Conservation (phyloP, 768 basidiomycete species). For the Rickenella mellea region DNA sequence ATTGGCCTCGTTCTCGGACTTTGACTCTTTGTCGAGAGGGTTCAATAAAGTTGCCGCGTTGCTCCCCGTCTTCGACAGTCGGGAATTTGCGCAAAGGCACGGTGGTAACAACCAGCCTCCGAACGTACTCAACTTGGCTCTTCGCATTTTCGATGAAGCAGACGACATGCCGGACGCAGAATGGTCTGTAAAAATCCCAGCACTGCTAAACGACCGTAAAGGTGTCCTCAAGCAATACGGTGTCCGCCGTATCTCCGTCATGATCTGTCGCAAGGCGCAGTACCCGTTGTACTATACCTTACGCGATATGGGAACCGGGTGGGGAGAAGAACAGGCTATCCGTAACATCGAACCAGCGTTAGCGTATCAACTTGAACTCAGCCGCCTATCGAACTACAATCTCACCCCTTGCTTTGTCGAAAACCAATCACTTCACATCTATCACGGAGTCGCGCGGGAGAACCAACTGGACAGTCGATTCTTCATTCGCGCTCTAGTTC, state of each 20-base stretch:
- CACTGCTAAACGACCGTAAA: conserved; percentile 62
- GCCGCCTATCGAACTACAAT: conserved; percentile 93
- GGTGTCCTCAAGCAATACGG: conserved; percentile 61
- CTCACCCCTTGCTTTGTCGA: conserved; percentile 94
- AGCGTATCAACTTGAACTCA: conserved; percentile 95
- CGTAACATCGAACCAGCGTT: conserved; percentile 97
- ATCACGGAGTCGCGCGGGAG: conserved; percentile 90
- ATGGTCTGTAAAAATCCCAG: conserved; percentile 64
- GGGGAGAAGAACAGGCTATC: conserved; percentile 94
- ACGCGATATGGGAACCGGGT: conserved; percentile 58
- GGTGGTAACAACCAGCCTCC: conserved; percentile 67
- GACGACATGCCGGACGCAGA: conserved; percentile 70
- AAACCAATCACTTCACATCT: conserved; percentile 96
- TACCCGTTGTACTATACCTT: conserved; percentile 95
- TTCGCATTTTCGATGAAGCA: conserved; percentile 76
- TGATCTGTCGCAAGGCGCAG: conserved; percentile 84
- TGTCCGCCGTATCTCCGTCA: conserved; percentile 84
- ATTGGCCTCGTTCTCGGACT: conserved; percentile 82
- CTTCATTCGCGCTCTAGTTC: conserved; percentile 94
- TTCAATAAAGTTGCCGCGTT: conserved; percentile 65
- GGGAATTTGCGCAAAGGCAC: conserved; percentile 69
- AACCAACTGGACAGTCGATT: conserved; percentile 97
- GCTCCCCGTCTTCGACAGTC: conserved; percentile 64
- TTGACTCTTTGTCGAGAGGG: conserved; percentile 57
- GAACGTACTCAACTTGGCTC: conserved; percentile 89